Base-by-base conservation (phyloP, 352 stramenopile species). In the Phytophthora ramorum region DNA sequence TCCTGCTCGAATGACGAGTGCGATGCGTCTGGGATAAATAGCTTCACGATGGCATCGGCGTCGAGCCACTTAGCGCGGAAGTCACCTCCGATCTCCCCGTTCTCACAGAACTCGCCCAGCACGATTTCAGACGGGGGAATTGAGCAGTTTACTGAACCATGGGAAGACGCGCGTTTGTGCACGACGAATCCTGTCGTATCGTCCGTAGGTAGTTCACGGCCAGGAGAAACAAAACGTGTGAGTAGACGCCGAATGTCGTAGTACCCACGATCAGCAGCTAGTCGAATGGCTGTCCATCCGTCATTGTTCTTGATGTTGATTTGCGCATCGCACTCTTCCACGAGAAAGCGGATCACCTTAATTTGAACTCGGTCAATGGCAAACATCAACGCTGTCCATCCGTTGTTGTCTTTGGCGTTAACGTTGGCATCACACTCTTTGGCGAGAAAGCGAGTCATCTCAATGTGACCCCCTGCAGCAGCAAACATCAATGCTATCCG, bases 31-130 rank as follows among this genome's bases (percentile, higher is more conserved):
- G 50, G 38, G 10, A 61, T 22, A 14, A 61, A 61, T 0, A 58
- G 35, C 20, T 66, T 66, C 4, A 66, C 48, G 13, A 59, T 49
- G 13, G 34, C 47, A 30, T 66, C 63, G 2, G 63, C 47, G 26
- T 60, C 63, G 3, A 71, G 14, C 55, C 55, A 71, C 49, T 50
- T 71, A 2, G 54, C 63, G 13, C n/a, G 63, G 7, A 46, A 71
- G 17, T 60, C 55, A 7, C 32, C 30, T 5, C 56, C 26, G 8
- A 58, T 57, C n/a, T 53, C 41, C 4, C 13, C 12, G 7, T 35
- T 17, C 13, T 24, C 3, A 17, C 17, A 48, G 30, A 58, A 59
- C 3, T 34, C 20, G 6, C 35, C 6, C 8, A 69, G 40, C 7
- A 48, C 53, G 30, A 63, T 35, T 34, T 63, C 56, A n/a, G 34